Evolutionary conservation across 2,329 filamentous ascomycete species (phyloP).

Genomic region (Thielaviopsis musarum): DNA sequence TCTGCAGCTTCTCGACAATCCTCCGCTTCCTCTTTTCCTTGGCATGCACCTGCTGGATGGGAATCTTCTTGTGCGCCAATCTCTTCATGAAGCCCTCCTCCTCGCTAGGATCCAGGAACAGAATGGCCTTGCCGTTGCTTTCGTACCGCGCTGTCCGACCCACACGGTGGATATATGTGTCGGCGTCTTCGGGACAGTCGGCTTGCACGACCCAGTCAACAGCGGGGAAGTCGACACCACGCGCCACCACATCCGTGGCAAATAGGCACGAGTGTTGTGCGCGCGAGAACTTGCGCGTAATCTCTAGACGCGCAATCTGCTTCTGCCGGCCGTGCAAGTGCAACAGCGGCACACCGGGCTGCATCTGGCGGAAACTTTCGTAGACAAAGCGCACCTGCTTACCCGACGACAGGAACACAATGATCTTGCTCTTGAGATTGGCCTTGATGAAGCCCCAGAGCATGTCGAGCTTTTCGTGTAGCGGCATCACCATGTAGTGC

Average conservation of each 20-base stretch:
- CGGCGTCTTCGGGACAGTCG: conserved; percentile 92
- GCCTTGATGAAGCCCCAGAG: conserved; percentile 83
- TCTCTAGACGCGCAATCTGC: conserved; percentile 72
- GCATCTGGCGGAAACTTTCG: conserved; percentile 80
- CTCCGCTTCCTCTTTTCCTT: conserved; percentile 77
- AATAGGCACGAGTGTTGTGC: conserved; percentile 79
- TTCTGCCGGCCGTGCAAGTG: conserved; percentile 93
- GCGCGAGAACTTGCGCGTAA: conserved; percentile 65
- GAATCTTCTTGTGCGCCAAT: conserved; percentile 77
- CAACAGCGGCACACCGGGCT: conserved; percentile 82
- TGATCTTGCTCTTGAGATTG: conserved; percentile 83
- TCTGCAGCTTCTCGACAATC: conserved; percentile 72
- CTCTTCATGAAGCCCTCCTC: conserved; percentile 79
- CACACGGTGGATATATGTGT: conserved; percentile 95
- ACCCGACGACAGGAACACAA: conserved; percentile 87
- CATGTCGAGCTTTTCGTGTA: conserved; percentile 80
- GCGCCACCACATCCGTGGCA: conserved; percentile 85
- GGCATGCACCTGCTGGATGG: conserved; percentile 72
- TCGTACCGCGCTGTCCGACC: conserved; percentile 91
- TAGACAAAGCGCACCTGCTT: conserved; percentile 96
- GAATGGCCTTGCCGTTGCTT: conserved; percentile 66
- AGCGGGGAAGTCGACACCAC: conserved; percentile 87
- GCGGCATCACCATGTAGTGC: conserved; percentile 72
- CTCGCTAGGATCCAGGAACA: conserved; percentile 86
- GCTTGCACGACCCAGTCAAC: conserved; percentile 98